Base-by-base conservation (phyloP, 768 basidiomycete genomes). In the Tylopilus plumbeoviolaceoides region DNA sequence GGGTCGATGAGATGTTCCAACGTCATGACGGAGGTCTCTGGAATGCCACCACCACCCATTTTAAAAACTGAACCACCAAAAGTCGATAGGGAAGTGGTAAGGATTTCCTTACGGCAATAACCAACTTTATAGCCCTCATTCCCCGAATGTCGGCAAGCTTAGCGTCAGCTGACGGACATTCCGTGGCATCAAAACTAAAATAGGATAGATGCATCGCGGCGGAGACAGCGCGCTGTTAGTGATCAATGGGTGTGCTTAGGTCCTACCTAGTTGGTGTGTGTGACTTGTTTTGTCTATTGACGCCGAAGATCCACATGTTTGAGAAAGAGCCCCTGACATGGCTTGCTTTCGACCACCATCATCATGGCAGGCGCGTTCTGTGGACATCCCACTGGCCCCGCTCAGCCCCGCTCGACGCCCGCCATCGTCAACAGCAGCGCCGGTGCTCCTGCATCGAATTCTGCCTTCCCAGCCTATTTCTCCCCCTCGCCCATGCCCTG, bases 1-100 rank as follows among this genome's bases (percentile, higher is more conserved):
- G 84, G 84, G 66, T 88, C 81, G 48, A 87, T 59, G 55, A 87
- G 76, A 58, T 81, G 79, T 9, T 64, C 68, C 58, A 79, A 81
- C 28, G 28, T 30, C 10, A 10, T 7, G 7, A 7, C 7, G 28
- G 74, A 78, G 38, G 71, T 70, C 14, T 61, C 61, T 41, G 33
- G 51, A 47, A 61, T 66, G 30, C 23, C 10, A 53, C 72, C 73
- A 57, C 76, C 73, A 66, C 72, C 84, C 84, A 87, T 46, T 20
- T 11, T 40, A 8, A 28, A 28, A 28, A 8, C n/a, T 17, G 10
- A n/a, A 9, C 8, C 9, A 4, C 2, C 18, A 21, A 20, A 20
- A 39, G 8, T 8, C 11, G 39, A 7, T 9, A 11, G 11, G 20
- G 39, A 21, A 10, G 20, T n/a, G 18, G 38, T 18, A 39, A 36